Conservation (phyloP, 1,284 basidiomycete species). For the Somion occarium region DNA sequence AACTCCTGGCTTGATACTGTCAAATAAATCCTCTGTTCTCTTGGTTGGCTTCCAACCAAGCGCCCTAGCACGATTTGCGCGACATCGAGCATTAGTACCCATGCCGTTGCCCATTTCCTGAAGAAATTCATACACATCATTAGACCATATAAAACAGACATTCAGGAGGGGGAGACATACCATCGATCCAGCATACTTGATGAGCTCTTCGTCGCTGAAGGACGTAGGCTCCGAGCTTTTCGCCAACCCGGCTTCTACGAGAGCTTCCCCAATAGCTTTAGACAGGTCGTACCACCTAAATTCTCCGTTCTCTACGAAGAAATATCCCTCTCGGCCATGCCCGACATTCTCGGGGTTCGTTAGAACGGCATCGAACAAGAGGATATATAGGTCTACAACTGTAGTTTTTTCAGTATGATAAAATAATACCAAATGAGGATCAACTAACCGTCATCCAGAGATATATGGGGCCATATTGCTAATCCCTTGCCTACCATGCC, state of each 20-base stretch:
- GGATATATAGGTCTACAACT: conserved; percentile 20
- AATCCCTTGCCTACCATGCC: conserved; percentile 29
- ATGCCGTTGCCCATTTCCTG: neutral
- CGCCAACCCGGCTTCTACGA: conserved; percentile 25
- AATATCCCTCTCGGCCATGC: conserved; percentile 42
- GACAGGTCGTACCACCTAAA: conserved; percentile 32
- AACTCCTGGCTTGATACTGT: no score
- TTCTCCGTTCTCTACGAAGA: conserved; percentile 44
- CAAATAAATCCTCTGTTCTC: conserved; percentile 23
- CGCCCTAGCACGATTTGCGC: conserved; percentile 30
- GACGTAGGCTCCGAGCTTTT: conserved; percentile 22
- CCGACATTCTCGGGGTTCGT: conserved; percentile 12
- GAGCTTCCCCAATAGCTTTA: conserved; percentile 30
- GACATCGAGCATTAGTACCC: conserved; percentile 36
- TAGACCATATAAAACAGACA: neutral
- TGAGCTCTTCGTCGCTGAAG: conserved; percentile 28
- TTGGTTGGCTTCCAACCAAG: conserved; percentile 33
- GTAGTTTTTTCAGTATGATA: neutral
- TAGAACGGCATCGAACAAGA: conserved; percentile 17
- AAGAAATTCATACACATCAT: neutral
- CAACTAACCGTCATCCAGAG: conserved; percentile 23
- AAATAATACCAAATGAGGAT: neutral
- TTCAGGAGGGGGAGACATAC: no score
- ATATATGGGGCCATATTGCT: conserved; percentile 24
- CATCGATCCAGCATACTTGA: conserved; percentile 13